Percentiles rank a stretch among this genome's conserved stretches.
These are phyloP conservation scores for Cladosporium sp. DNA, from an alignment of 2,329 filamentous ascomycete species.

Conservation along the genomic window DNA sequence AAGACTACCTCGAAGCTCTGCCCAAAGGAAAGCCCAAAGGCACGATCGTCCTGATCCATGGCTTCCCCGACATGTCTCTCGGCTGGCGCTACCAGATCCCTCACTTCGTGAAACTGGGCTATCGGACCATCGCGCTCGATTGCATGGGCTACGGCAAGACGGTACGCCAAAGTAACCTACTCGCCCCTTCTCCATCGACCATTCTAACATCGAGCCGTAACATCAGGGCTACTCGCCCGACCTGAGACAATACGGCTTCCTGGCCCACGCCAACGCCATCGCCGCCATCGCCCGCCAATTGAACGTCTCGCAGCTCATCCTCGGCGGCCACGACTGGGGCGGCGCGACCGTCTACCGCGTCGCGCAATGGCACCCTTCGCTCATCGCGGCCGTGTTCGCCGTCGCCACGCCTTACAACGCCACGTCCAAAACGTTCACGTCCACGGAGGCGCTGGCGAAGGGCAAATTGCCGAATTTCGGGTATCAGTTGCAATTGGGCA, in stretches of 20 bases:
- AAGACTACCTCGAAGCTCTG: conserved; percentile 48
- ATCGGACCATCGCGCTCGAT: conserved; percentile 81
- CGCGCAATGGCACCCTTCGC: conserved; percentile 69
- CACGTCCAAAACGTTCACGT: conserved; percentile 29
- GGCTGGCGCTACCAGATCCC: conserved; percentile 93
- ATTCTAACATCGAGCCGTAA: neutral
- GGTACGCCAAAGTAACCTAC: conserved; percentile 39
- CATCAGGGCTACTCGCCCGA: conserved; percentile 26
- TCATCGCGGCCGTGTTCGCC: conserved; percentile 73
- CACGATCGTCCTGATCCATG: conserved; percentile 65
- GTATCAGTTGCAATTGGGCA: conserved; percentile 79
- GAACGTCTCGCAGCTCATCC: conserved; percentile 62
- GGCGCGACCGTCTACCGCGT: conserved; percentile 74
- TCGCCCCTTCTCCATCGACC: neutral
- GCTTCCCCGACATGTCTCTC: conserved; percentile 72
- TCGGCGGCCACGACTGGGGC: conserved; percentile 93
- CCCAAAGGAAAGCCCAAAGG: conserved; percentile 36
- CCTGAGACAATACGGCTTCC: conserved; percentile 66
- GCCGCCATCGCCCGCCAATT: conserved; percentile 66
- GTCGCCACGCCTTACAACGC: conserved; percentile 72
- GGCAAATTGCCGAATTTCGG: conserved; percentile 63
- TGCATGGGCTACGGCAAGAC: conserved; percentile 84
- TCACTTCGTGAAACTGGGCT: conserved; percentile 66
- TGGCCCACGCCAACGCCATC: conserved; percentile 73
- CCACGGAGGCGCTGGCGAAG: neutral